Evolutionary conservation across 2,329 filamentous ascomycete genomes (phyloP), one percentile per base, ranked within the genome.

Genomic region (Claviceps citrina): DNA sequence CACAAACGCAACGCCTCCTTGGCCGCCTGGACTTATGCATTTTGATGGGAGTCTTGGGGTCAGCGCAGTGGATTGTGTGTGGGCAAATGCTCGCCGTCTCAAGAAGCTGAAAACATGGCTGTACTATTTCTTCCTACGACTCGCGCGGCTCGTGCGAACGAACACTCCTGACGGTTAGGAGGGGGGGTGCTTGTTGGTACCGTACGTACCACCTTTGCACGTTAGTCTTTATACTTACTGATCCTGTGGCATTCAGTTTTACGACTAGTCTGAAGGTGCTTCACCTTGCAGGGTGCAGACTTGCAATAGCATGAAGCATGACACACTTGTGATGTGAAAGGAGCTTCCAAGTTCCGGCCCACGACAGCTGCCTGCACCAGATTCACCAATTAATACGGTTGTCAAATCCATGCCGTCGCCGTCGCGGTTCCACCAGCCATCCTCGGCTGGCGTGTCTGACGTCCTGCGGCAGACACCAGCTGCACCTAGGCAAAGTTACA

Each of bases 1-100:
- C 36, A 33, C 41, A 32, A 36, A 27, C 15, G 36, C 41, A 28
- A 39, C 36, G 36, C 41, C 41, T 34, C 36, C 16, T 16, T 18
- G 36, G 33, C 15, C 33, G 15, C 31, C 22, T 36, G 36, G 34
- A 22, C 19, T 18, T 12, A 30, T 37, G 26, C 36, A 18, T 13
- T 30, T 12, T 15, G 26, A 15, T 15, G 26, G 35, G 5, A 24
- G n/a, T n/a, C n/a, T n/a, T n/a, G n/a, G n/a, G n/a, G n/a, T n/a
- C 33, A 15, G 12, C 25, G 26, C 26, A 16, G 10, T 16, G 9
- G 22, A 24, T 13, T n/a, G 13, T 25, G 5, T 24, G 22, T 24
- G 22, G 15, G 34, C 27, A 32, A 32, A 18, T 22, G 18, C 25
- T 27, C 18, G 31, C 24, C 22, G 12, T 22, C 24, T 22, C 8